A percentile compares a stretch with the other conserved stretches of the same genome.
These are phyloP conservation scores for Lasiodiplodia theobromae DNA, from an alignment of 2,329 filamentous ascomycete species.

Conservation along the genomic window DNA sequence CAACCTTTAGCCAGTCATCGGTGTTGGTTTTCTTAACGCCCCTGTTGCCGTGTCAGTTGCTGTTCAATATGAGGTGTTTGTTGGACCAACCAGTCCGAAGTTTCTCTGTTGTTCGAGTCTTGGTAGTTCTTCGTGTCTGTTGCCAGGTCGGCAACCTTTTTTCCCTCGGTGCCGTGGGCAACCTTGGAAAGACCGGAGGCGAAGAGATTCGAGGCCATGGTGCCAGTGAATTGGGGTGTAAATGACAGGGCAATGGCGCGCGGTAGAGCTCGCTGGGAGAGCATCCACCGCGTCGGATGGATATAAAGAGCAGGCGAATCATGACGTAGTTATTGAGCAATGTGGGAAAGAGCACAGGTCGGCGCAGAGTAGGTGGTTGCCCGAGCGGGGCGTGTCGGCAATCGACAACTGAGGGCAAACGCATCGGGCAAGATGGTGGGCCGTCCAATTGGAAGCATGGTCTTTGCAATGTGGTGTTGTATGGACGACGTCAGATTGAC, in stretches of 20 bases:
- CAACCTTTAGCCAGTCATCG: conserved; percentile 78
- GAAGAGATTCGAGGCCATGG: conserved; percentile 44
- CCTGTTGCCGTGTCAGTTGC: conserved; percentile 61
- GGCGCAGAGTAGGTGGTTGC: background rate
- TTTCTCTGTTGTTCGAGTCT: conserved; percentile 65
- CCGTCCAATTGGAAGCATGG: background rate
- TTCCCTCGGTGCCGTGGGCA: conserved; percentile 41
- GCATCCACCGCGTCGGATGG: background rate
- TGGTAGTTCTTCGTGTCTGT: conserved; percentile 64
- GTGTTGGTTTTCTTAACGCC: conserved; percentile 76
- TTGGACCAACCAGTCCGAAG: conserved; percentile 65
- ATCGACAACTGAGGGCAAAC: background rate
- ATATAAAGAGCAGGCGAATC: conserved; percentile 14
- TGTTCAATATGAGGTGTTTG: background rate
- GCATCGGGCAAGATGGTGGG: background rate
- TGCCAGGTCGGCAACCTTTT: conserved; percentile 69
- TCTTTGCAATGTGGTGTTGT: conserved; percentile 12
- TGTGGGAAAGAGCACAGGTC: background rate
- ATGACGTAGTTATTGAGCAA: conserved; percentile 29
- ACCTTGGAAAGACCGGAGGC: conserved; percentile 41
- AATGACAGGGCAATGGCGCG: background rate
- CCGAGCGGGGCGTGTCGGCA: background rate
- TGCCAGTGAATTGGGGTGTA: conserved; percentile 6
- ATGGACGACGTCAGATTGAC: conserved; percentile 14
- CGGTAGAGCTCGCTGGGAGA: background rate